A percentile compares a stretch with the other conserved stretches of the same genome.
These are phyloP conservation scores for Leccinum olivaceopallidum DNA, from an alignment of 768 basidiomycete species.

Conservation along the genomic window DNA sequence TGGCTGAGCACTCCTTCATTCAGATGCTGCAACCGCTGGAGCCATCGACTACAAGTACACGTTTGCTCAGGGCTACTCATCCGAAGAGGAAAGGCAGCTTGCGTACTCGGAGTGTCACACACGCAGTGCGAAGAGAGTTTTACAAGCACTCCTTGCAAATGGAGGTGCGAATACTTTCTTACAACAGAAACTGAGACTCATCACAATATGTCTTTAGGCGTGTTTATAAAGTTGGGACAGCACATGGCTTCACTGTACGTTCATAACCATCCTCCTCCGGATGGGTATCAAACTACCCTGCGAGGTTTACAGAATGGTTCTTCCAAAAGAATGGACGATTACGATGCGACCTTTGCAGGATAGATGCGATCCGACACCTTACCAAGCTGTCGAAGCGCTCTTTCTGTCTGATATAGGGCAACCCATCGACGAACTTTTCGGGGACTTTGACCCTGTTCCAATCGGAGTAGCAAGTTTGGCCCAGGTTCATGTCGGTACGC, in stretches of 20 bases:
- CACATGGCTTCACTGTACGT: conserved; percentile 72
- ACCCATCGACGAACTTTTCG: conserved; percentile 73
- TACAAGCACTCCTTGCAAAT: conserved; percentile 84
- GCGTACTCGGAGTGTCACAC: conserved; percentile 80
- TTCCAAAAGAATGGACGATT: conserved; percentile 64
- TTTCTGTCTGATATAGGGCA: conserved; percentile 79
- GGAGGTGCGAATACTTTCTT: conserved; percentile 55
- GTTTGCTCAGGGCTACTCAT: conserved; percentile 52
- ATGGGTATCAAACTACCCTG: conserved; percentile 16
- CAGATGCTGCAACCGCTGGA: conserved; percentile 62
- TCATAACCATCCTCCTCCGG: conserved; percentile 14
- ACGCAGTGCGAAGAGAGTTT: conserved; percentile 76
- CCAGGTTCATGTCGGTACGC: conserved; percentile 87
- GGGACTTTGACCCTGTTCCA: conserved; percentile 81
- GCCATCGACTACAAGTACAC: conserved; percentile 74
- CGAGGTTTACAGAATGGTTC: conserved; percentile 41
- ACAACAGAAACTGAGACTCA: background rate
- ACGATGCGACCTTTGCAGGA: conserved; percentile 76
- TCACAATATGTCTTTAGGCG: conserved; percentile 41
- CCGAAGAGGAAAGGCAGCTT: conserved; percentile 47
- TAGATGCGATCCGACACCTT: conserved; percentile 87
- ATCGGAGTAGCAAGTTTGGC: conserved; percentile 96
- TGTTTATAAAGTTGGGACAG: conserved; percentile 91
- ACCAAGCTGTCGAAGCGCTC: conserved; percentile 72
- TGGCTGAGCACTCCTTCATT: conserved; percentile 8